These are phyloP conservation scores for Priceomyces carsonii DNA, from an alignment of 805 yeast genomes.

Conservation along the genomic window DNA sequence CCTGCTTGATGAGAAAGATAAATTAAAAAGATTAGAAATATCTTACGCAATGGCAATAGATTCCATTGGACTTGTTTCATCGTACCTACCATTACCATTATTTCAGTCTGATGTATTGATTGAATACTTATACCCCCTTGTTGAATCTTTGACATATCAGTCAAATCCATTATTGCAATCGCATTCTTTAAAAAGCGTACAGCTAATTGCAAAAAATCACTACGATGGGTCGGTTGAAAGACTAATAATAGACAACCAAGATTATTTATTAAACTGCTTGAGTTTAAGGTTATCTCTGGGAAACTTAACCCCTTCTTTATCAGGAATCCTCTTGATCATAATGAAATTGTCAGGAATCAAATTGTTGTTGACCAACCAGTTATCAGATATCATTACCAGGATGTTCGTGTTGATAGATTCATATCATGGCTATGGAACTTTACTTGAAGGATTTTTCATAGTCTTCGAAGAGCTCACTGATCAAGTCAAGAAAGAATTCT, in stretches of 20 bases:
- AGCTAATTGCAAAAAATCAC: conserved; percentile 47
- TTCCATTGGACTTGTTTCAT: conserved; percentile 38
- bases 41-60: conserved; percentile 45
- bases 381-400: conserved; percentile 72
- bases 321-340: conserved; percentile 68
- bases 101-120: conserved; percentile 55
- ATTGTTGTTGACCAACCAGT: conserved; percentile 53
- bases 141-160: conserved; percentile 66
- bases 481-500: conserved; percentile 28
- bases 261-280: conserved; percentile 79
- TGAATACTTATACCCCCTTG: conserved; percentile 69
- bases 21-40: conserved; percentile 17
- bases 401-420: conserved; percentile 77
- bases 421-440: conserved; percentile 75
- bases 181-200: conserved; percentile 59
- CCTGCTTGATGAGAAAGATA: background rate
- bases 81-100: conserved; percentile 23
- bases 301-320: conserved; percentile 67
- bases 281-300: conserved; percentile 68
- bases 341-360: conserved; percentile 69
- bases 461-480: conserved; percentile 64
- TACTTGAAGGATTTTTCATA: conserved; percentile 72
- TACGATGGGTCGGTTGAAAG: conserved; percentile 52
- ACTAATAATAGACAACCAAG: conserved; percentile 67
- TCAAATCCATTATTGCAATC: conserved; percentile 44